Conservation (phyloP, 257 asterid species). For the Salvia splendens region DNA sequence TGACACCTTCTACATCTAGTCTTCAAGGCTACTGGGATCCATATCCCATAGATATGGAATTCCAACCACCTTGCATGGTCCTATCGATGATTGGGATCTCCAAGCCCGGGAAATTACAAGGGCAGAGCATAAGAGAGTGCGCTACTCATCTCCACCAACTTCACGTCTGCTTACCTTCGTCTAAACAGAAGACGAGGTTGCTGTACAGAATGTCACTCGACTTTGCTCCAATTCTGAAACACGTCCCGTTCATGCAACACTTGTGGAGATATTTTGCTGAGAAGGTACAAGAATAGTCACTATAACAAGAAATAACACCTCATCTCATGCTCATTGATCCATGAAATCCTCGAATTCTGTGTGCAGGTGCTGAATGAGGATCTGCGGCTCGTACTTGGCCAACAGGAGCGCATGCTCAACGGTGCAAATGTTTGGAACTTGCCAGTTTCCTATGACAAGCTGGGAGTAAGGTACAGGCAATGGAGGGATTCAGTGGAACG, state of each 20-base stretch:
- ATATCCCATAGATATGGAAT: constrained; percentile 96
- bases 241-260: constrained; percentile 74
- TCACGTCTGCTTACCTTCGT: constrained; percentile 90
- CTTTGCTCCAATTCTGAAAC: constrained; percentile 85
- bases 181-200: constrained; percentile 81
- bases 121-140: constrained; percentile 77
- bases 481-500: constrained; percentile 82
- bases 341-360: constrained; percentile 32
- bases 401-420: constrained; percentile 70
- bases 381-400: constrained; percentile 77
- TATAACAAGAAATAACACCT: too few species aligned
- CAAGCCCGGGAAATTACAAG: constrained; percentile 83
- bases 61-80: constrained; percentile 90
- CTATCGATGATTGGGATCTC: constrained; percentile 93
- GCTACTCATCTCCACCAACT: constrained; percentile 95
- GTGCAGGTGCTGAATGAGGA: constrained; percentile 83
- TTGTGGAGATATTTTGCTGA: constrained; percentile 94
- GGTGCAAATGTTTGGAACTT: constrained; percentile 79
- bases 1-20: constrained; percentile 67
- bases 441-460: constrained; percentile 81
- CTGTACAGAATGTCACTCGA: constrained; percentile 96
- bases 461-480: constrained; percentile 77
- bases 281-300: constrained; percentile 48
- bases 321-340: neutral
- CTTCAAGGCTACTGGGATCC: constrained; percentile 99